These are phyloP conservation scores for Penicillium sp. DNA, from an alignment of 2,329 filamentous ascomycete genomes.

Conservation along the genomic window DNA sequence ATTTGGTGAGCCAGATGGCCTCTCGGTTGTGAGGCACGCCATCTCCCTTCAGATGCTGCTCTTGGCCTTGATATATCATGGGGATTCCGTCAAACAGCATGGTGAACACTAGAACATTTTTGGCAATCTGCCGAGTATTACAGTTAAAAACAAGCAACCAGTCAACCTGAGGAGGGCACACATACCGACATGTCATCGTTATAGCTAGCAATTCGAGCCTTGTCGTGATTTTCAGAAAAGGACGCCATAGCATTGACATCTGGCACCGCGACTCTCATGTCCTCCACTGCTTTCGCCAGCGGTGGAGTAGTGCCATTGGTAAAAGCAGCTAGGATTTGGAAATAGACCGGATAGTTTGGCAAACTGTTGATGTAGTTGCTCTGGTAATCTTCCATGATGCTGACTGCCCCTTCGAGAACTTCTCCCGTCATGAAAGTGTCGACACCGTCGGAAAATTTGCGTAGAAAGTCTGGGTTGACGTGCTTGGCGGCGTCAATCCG, in stretches of 20 bases:
- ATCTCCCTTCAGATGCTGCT: constrained; percentile 50
- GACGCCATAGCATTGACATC: constrained; percentile 43
- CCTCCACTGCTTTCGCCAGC: constrained; percentile 19
- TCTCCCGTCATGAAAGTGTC: constrained; percentile 42
- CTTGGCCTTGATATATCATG: constrained; percentile 37
- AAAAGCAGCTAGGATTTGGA: constrained; percentile 27
- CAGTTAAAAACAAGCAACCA: constrained; percentile 3
- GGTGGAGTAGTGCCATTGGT: constrained; percentile 22
- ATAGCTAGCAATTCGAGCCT: constrained; percentile 45
- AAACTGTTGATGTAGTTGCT: constrained; percentile 34
- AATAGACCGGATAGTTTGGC: constrained; percentile 41
- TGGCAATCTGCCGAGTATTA: constrained; percentile 36
- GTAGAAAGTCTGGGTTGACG: constrained; percentile 37
- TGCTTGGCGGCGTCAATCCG: constrained; percentile 45
- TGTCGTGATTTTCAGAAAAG: constrained; percentile 55
- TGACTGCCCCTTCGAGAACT: constrained; percentile 30
- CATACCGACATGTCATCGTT: constrained; percentile 44
- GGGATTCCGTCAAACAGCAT: constrained; percentile 50
- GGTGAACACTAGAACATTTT: constrained; percentile 55
- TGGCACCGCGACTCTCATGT: constrained; percentile 23
- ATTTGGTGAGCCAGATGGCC: constrained; percentile 44
- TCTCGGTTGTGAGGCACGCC: constrained; percentile 44
- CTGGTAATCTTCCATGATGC: constrained; percentile 37
- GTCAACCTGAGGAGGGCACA: background rate
- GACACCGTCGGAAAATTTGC: constrained; percentile 27